These are phyloP conservation scores for Zygoascus tannicola DNA, from an alignment of 805 yeast species.

Conservation along the genomic window DNA sequence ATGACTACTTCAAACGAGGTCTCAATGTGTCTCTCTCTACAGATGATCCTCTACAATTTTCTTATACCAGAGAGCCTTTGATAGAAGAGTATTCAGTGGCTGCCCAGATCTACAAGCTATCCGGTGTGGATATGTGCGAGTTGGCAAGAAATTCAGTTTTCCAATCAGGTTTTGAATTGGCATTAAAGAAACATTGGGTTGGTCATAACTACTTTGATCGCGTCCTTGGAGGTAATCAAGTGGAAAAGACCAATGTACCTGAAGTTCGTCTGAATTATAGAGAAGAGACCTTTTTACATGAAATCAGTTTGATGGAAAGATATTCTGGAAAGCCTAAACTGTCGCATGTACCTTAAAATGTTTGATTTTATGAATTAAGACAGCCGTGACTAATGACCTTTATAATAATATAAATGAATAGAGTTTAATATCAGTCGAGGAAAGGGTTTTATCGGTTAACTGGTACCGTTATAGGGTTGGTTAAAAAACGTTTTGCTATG, in stretches of 20 bases:
- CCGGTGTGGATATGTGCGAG: slow-evolving; percentile 96
- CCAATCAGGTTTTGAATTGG: slow-evolving; percentile 90
- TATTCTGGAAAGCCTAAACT: slow-evolving; percentile 18
- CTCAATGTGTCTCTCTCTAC: slow-evolving; percentile 90
- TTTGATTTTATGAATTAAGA: too few species aligned
- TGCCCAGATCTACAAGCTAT: slow-evolving; percentile 90
- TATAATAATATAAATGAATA: too few species aligned
- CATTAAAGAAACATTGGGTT: slow-evolving; percentile 84
- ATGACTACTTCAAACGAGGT: slow-evolving; percentile 83
- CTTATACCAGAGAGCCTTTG: slow-evolving; percentile 93
- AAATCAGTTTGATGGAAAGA: slow-evolving; percentile 35
- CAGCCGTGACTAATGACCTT: too few species aligned
- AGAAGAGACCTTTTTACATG: slow-evolving; percentile 71
- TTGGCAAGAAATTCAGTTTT: slow-evolving; percentile 84
- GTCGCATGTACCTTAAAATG: too few species aligned
- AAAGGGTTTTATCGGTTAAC: too few species aligned
- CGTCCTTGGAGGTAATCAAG: slow-evolving; percentile 76
- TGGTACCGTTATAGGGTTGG: too few species aligned
- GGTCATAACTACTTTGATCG: slow-evolving; percentile 47
- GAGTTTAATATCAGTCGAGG: too few species aligned
- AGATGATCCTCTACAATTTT: slow-evolving; percentile 95
- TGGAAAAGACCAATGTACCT: slow-evolving; percentile 93
- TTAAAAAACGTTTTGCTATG: too few species aligned
- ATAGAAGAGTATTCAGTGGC: slow-evolving; percentile 98
- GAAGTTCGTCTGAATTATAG: slow-evolving; percentile 77